Conservation (phyloP, 768 basidiomycete species). For the Lanmaoa pseudosensibilis region DNA sequence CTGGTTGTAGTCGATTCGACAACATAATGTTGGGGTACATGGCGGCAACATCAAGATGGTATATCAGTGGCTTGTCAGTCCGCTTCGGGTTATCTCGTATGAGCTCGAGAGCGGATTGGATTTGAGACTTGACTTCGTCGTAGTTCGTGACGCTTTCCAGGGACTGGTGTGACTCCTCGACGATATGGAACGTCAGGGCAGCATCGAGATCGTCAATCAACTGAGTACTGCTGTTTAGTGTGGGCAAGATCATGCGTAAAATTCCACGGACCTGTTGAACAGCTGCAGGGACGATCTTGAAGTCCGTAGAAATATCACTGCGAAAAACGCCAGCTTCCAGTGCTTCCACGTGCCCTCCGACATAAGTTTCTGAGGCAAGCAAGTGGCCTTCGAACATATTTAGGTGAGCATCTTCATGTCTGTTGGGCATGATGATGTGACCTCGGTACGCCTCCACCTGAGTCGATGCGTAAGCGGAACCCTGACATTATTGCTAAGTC, state of each 20-base stretch:
- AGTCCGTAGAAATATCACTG: slow-evolving; percentile 91
- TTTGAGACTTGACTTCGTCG: slow-evolving; percentile 83
- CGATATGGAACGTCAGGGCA: slow-evolving; percentile 85
- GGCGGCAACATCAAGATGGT: slow-evolving; percentile 97
- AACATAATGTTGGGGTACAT: slow-evolving; percentile 99
- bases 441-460: slow-evolving; percentile 95
- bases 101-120: slow-evolving; percentile 73
- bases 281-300: slow-evolving; percentile 89
- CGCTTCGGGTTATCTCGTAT: slow-evolving; percentile 92
- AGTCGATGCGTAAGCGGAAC: slow-evolving; percentile 5
- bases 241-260: background rate
- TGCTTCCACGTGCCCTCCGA: slow-evolving; percentile 98
- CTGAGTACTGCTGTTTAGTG: slow-evolving; percentile 39
- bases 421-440: slow-evolving; percentile 95
- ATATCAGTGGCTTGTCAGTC: slow-evolving; percentile 90
- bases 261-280: slow-evolving; percentile 66
- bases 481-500: background rate
- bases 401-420: slow-evolving; percentile 90
- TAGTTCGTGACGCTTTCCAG: slow-evolving; percentile 92
- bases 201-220: slow-evolving; percentile 93
- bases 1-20: slow-evolving; percentile 97
- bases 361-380: slow-evolving; percentile 96
- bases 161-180: slow-evolving; percentile 77
- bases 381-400: slow-evolving; percentile 95
- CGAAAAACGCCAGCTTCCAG: slow-evolving; percentile 98